A percentile compares a stretch with the other conserved stretches of the same genome.
These are phyloP conservation scores for Plasmodium gallinaceum DNA, from an alignment of 169 alveolate genomes.

Conservation along the genomic window DNA sequence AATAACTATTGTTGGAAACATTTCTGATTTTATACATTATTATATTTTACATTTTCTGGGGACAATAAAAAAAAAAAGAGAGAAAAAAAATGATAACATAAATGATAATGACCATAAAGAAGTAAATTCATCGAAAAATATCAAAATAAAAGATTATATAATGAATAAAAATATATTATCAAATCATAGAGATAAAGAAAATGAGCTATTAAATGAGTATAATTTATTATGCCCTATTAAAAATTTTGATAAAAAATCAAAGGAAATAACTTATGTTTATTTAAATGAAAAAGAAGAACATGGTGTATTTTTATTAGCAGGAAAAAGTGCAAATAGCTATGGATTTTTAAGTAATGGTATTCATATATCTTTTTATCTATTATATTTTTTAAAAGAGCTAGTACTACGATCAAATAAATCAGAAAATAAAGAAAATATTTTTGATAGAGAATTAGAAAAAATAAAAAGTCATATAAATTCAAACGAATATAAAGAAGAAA, in stretches of 20 bases:
- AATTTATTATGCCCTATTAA: conserved; percentile 49
- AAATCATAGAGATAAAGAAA: conserved; percentile 4
- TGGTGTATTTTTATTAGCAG: conserved; percentile 87
- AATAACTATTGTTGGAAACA: conserved; percentile 57
- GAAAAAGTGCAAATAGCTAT: conserved; percentile 87
- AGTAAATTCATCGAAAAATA: neutral
- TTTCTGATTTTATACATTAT: conserved; percentile 46
- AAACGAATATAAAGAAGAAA: conserved; percentile 66
- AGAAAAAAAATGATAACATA: neutral
- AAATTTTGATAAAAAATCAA: conserved; percentile 55
- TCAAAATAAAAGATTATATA: neutral
- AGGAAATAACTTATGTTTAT: conserved; percentile 73
- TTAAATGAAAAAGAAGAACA: conserved; percentile 87
- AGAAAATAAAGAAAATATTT: conserved; percentile 3
- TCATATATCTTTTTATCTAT: conserved; percentile 78
- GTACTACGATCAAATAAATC: neutral
- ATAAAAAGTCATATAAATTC: conserved; percentile 47
- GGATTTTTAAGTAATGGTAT: conserved; percentile 88
- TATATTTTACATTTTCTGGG: conserved; percentile 60
- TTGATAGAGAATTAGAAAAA: neutral
- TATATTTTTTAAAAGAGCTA: conserved; percentile 49
- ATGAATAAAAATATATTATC: neutral
- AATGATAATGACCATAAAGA: neutral
- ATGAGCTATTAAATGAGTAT: conserved; percentile 16
- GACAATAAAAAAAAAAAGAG: conserved; percentile 21